A percentile compares a stretch with the other conserved stretches of the same genome.
Conservation (phyloP, 176 grass and related monocot species). For the Hordeum marinum region DNA sequence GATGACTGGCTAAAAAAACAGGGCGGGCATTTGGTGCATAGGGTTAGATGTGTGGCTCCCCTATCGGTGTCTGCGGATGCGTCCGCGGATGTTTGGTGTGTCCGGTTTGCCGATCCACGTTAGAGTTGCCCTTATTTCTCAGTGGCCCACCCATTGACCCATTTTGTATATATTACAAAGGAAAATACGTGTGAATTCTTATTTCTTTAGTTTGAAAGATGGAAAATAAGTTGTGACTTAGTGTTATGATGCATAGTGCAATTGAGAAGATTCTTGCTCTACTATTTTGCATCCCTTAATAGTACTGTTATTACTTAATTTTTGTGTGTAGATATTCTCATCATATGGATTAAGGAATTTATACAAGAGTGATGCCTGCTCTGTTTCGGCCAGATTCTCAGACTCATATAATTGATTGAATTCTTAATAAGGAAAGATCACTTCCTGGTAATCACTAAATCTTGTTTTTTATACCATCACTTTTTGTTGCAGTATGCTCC, state of each 20-base stretch:
- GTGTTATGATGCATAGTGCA: not conserved
- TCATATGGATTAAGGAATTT: not conserved
- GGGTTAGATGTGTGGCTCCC: too few species aligned
- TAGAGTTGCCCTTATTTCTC: not conserved
- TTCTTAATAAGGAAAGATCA: conserved; percentile 20
- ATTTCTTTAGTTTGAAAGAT: not conserved
- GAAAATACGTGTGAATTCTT: not conserved
- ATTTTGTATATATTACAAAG: not conserved
- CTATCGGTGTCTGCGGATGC: too few species aligned
- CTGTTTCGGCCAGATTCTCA: not conserved
- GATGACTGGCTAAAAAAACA: too few species aligned
- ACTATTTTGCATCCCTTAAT: not conserved
- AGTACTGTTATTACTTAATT: not conserved
- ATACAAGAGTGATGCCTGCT: not conserved
- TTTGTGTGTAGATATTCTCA: conserved; percentile 18
- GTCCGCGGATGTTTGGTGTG: too few species aligned
- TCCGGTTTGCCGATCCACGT: too few species aligned
- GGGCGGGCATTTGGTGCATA: too few species aligned
- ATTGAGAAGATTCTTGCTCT: not conserved
- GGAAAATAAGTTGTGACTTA: not conserved
- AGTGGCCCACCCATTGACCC: too few species aligned
- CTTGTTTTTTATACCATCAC: not conserved
- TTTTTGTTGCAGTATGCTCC: conserved; percentile 9
- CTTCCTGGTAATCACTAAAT: conserved; percentile 29
- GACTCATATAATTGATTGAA: not conserved